A percentile compares a stretch with the other conserved stretches of the same genome.
These are phyloP conservation scores for Pisolithus orientalis DNA, from an alignment of 768 basidiomycete genomes.

Conservation along the genomic window DNA sequence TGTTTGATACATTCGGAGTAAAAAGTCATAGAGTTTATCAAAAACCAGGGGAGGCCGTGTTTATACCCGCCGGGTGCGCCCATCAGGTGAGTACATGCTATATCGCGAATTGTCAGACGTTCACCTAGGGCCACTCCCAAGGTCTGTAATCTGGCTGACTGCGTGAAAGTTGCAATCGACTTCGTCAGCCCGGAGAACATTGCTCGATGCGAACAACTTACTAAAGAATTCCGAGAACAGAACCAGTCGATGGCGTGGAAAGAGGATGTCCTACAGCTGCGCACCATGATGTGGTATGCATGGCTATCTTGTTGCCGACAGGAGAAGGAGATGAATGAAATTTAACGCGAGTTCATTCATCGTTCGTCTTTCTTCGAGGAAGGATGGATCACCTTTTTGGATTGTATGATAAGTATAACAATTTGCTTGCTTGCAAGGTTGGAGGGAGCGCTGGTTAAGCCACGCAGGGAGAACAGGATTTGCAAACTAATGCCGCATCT, in stretches of 20 bases:
- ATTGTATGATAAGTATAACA: conserved; percentile 18
- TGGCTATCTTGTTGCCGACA: conserved; percentile 67
- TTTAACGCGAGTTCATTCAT: conserved; percentile 1
- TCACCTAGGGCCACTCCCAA: conserved; percentile 25
- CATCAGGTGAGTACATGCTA: conserved; percentile 58
- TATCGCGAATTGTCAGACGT: background rate
- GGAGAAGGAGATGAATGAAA: conserved; percentile 36
- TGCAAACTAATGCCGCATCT: background rate
- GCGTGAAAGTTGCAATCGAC: conserved; percentile 92
- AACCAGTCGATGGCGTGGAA: conserved; percentile 89
- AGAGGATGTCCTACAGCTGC: conserved; percentile 86
- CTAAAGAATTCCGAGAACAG: conserved; percentile 84
- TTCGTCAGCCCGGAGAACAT: conserved; percentile 95
- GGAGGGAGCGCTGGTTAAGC: background rate
- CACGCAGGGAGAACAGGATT: background rate
- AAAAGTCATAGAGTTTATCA: conserved; percentile 84
- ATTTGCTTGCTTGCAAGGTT: background rate
- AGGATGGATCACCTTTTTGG: conserved; percentile 17
- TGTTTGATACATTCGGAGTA: conserved; percentile 65
- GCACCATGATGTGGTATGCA: conserved; percentile 92
- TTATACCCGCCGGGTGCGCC: conserved; percentile 91
- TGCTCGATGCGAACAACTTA: conserved; percentile 75
- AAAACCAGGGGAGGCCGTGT: conserved; percentile 86
- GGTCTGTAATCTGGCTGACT: conserved; percentile 92
- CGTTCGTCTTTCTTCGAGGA: background rate